Evolutionary conservation across 2,329 filamentous ascomycete genomes (phyloP).

Genomic region (Ophidiomyces ophidiicola): DNA sequence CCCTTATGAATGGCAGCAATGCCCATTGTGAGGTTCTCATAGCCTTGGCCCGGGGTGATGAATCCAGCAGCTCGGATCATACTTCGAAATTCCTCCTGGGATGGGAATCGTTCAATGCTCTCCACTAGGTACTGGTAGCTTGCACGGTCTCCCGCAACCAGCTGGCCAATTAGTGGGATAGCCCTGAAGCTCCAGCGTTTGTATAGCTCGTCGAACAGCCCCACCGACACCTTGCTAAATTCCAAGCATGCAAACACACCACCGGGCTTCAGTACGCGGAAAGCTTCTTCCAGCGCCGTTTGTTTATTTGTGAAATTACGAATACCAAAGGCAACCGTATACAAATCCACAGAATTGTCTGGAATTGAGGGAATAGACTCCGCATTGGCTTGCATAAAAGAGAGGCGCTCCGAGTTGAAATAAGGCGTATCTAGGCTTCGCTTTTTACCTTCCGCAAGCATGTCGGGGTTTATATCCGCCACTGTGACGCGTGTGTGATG

Average conservation of each 20-base stretch:
- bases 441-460: constrained; percentile 79
- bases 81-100: constrained; percentile 66
- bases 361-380: constrained; percentile 57
- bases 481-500: constrained; percentile 73
- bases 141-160: constrained; percentile 85
- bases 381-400: constrained; percentile 83
- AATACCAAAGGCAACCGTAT: constrained; percentile 96
- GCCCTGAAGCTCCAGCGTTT: constrained; percentile 92
- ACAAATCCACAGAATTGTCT: constrained; percentile 69
- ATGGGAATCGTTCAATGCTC: constrained; percentile 89
- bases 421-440: constrained; percentile 55
- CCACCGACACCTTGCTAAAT: constrained; percentile 74
- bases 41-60: constrained; percentile 65
- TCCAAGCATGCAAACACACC: constrained; percentile 95
- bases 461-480: constrained; percentile 89
- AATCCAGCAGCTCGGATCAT: constrained; percentile 58
- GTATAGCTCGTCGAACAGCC: constrained; percentile 71
- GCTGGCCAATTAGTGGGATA: constrained; percentile 87
- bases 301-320: constrained; percentile 93
- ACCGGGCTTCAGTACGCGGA: constrained; percentile 80
- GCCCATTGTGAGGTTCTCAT: constrained; percentile 81
- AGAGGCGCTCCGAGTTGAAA: constrained; percentile 42
- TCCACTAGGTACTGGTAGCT: constrained; percentile 98
- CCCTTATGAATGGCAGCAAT: constrained; percentile 96
- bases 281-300: constrained; percentile 67